These are phyloP conservation scores for Entelexis sorbosivorans DNA, from an alignment of 1,139 yeast species.

Conservation along the genomic window DNA sequence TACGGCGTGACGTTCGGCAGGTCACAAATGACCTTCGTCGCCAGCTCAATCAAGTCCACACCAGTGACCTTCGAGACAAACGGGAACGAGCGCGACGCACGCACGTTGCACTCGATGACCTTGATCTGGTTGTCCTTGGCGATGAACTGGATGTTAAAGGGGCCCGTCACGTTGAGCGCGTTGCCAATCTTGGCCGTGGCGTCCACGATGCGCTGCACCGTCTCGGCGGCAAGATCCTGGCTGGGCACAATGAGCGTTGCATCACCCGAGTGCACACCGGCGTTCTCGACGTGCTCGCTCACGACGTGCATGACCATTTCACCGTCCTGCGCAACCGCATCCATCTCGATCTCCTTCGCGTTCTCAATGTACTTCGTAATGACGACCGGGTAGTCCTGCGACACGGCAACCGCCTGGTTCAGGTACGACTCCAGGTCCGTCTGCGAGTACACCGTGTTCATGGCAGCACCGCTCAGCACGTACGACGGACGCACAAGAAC, in stretches of 20 bases:
- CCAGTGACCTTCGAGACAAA: slow-evolving; percentile 97
- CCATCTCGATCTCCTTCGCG: slow-evolving; percentile 98
- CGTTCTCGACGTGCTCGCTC: slow-evolving; percentile 97
- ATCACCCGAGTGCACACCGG: slow-evolving; percentile 99
- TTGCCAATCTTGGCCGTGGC: slow-evolving; percentile 93
- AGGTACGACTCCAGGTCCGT: slow-evolving; percentile 82
- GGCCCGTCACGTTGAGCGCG: slow-evolving; percentile 95
- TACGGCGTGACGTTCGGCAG: slow-evolving; percentile 60
- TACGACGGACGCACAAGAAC: slow-evolving; percentile 96
- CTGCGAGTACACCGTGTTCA: slow-evolving; percentile 89
- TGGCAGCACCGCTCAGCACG: slow-evolving; percentile 97
- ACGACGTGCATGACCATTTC: slow-evolving; percentile 94
- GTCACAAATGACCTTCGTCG: slow-evolving; percentile 69
- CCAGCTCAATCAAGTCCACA: slow-evolving; percentile 92
- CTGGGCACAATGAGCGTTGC: slow-evolving; percentile 97
- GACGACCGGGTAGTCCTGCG: slow-evolving; percentile 96
- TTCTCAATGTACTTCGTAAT: slow-evolving; percentile 94
- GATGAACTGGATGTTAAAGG: slow-evolving; percentile 92
- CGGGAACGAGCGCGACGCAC: slow-evolving; percentile 98
- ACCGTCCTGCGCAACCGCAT: slow-evolving; percentile 95
- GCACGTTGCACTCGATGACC: slow-evolving; percentile 96
- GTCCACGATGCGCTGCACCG: slow-evolving; percentile 79
- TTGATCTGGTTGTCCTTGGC: slow-evolving; percentile 82
- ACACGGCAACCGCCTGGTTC: slow-evolving; percentile 91
- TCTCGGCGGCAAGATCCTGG: slow-evolving; percentile 86